Evolutionary conservation across 208 protist genomes (phyloP).

Genomic region (Leptomonas seymouri): DNA sequence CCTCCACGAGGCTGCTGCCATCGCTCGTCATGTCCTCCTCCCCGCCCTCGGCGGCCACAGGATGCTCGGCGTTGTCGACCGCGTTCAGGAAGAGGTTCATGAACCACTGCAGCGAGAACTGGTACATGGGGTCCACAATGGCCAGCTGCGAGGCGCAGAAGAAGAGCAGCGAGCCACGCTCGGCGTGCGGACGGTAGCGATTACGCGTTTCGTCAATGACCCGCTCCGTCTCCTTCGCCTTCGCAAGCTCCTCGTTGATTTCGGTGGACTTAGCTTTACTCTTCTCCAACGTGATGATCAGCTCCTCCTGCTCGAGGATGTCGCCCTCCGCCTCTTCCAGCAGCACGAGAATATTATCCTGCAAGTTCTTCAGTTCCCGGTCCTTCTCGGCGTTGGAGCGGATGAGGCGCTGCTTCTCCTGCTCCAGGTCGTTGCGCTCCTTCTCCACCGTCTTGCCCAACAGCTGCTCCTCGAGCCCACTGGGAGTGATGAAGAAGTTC

Average conservation of each 20-base stretch:
- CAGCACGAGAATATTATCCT: slow-evolving; percentile 96
- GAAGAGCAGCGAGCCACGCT: slow-evolving; percentile 95
- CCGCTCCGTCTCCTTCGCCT: slow-evolving; percentile 94
- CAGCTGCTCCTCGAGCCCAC: slow-evolving; percentile 97
- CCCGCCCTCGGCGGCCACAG: slow-evolving; percentile 33
- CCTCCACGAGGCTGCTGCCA: slow-evolving; percentile 64
- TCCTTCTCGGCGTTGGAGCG: slow-evolving; percentile 95
- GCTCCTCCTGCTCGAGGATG: slow-evolving; percentile 97
- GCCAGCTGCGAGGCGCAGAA: slow-evolving; percentile 97
- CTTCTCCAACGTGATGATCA: slow-evolving; percentile 96
- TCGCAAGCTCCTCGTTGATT: slow-evolving; percentile 94
- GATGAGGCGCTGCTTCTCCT: slow-evolving; percentile 96
- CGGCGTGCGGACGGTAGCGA: slow-evolving; percentile 95
- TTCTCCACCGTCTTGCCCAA: slow-evolving; percentile 97
- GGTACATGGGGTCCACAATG: slow-evolving; percentile 96
- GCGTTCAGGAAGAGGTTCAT: slow-evolving; percentile 94
- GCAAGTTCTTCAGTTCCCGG: slow-evolving; percentile 95
- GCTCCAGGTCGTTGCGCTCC: slow-evolving; percentile 97
- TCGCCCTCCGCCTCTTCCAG: slow-evolving; percentile 95
- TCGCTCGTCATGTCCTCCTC: slow-evolving; percentile 11
- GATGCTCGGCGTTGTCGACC: slow-evolving; percentile 68
- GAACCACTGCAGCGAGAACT: slow-evolving; percentile 98
- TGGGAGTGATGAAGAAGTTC: slow-evolving; percentile 98
- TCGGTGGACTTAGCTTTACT: slow-evolving; percentile 96
- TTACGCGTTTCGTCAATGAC: slow-evolving; percentile 97